These are phyloP conservation scores for Aspergillus ochraceoroseus DNA, from an alignment of 2,329 filamentous ascomycete genomes.

Conservation along the genomic window DNA sequence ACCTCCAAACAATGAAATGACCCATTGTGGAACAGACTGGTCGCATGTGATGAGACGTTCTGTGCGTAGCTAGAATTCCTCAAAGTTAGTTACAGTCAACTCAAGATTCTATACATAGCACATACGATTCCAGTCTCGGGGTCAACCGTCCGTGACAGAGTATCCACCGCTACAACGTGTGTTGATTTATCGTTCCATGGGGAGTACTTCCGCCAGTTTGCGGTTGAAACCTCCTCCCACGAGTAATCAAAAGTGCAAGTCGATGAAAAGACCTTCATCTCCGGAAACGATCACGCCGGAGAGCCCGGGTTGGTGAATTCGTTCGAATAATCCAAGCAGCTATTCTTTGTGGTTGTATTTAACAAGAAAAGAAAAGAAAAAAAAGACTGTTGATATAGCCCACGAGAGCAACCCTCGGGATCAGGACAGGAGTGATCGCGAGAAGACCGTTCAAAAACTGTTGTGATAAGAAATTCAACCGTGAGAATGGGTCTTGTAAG, in stretches of 20 bases:
- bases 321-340: not conserved
- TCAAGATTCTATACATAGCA: slow-evolving; percentile 18
- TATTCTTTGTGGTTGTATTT: not conserved
- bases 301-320: not conserved
- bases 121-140: slow-evolving; percentile 61
- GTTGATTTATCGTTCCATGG: slow-evolving; percentile 99
- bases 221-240: slow-evolving; percentile 95
- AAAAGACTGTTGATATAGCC: too few relatives aligned
- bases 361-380: too few relatives aligned
- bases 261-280: slow-evolving; percentile 95
- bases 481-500: too few relatives aligned
- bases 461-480: too few relatives aligned
- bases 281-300: slow-evolving; percentile 21
- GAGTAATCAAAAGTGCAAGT: slow-evolving; percentile 91
- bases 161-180: slow-evolving; percentile 94
- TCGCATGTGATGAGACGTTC: slow-evolving; percentile 58
- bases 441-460: too few relatives aligned
- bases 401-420: too few relatives aligned
- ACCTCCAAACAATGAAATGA: slow-evolving; percentile 72
- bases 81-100: slow-evolving; percentile 10
- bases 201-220: slow-evolving; percentile 98
- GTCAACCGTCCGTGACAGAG: slow-evolving; percentile 67
- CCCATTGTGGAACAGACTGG: slow-evolving; percentile 49
- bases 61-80: slow-evolving; percentile 55
- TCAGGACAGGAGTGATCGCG: too few relatives aligned